phyloP scores from a whole-genome alignment of 2,329 filamentous ascomycete genomes.

The Alternaria arborescens region DNA sequence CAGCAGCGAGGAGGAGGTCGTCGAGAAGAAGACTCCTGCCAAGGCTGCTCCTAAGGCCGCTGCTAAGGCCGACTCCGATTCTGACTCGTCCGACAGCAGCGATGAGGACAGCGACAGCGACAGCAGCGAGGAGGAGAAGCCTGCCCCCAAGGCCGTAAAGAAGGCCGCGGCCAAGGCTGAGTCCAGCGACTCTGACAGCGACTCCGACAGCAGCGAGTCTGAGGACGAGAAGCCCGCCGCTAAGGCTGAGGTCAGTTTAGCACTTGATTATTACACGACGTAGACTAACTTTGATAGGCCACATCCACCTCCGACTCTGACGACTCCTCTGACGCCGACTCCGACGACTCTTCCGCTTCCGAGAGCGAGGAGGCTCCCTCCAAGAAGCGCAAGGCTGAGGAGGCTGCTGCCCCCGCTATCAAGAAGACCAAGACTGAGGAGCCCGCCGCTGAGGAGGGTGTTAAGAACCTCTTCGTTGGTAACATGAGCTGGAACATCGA shows the following conservation, averaged over 20 bases:
- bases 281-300: constrained; percentile 38
- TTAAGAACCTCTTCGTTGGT: constrained; percentile 83
- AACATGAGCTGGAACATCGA: constrained; percentile 92
- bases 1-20: constrained; percentile 44
- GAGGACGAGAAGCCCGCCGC: constrained; percentile 39
- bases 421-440: constrained; percentile 75
- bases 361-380: constrained; percentile 53
- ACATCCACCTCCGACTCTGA: constrained; percentile 21
- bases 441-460: constrained; percentile 55
- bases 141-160: constrained; percentile 44
- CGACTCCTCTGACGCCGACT: constrained; percentile 47
- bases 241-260: constrained; percentile 46
- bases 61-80: constrained; percentile 50
- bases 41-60: constrained; percentile 48
- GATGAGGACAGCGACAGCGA: constrained; percentile 39
- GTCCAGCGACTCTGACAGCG: constrained; percentile 44
- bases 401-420: constrained; percentile 58
- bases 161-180: constrained; percentile 46
- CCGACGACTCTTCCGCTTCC: constrained; percentile 43
- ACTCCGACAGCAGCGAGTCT: constrained; percentile 38
- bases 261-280: background rate
- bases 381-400: constrained; percentile 75
- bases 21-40: constrained; percentile 45
- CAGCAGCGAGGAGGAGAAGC: constrained; percentile 42
- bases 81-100: constrained; percentile 31